Percentiles rank a stretch among this genome's conserved stretches.
phyloP scores from a whole-genome alignment of 176 grass and related monocot genomes.

The Musa itinerans region DNA sequence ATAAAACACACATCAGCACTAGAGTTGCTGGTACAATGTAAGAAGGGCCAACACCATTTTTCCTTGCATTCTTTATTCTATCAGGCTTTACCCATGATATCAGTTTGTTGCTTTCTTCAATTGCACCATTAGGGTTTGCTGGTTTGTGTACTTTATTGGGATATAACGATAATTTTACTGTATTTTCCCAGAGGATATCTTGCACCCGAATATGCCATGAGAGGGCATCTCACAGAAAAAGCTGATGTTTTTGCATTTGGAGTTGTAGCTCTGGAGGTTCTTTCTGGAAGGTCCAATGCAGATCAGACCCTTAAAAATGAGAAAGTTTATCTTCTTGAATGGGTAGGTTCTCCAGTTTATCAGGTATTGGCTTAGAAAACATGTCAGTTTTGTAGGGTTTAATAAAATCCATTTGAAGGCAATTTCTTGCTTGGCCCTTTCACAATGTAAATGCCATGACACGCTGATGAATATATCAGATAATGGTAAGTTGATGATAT shows the following conservation, averaged over 20 bases:
- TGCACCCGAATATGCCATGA: conserved; percentile 11
- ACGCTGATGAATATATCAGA: no score
- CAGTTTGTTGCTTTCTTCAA: neutral
- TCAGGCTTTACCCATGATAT: neutral
- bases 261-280: neutral
- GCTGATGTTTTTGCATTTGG: conserved; percentile 3
- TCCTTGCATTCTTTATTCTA: neutral
- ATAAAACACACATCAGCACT: neutral
- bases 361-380: no score
- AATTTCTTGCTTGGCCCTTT: no score
- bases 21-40: conserved; percentile 1
- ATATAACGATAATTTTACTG: neutral
- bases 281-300: conserved; percentile 1
- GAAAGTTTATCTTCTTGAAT: conserved; percentile 10
- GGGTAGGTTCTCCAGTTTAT: neutral
- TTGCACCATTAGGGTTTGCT: neutral
- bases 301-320: neutral
- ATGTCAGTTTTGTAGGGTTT: no score
- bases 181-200: neutral
- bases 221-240: conserved; percentile 10
- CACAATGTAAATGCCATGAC: no score
- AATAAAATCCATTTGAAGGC: no score
- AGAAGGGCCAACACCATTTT: neutral
- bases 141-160: neutral
- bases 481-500: no score